Evolutionary conservation across 345 rosid species (phyloP), one percentile per base, ranked within the genome.

Genomic region (Orychophragmus violaceus): DNA sequence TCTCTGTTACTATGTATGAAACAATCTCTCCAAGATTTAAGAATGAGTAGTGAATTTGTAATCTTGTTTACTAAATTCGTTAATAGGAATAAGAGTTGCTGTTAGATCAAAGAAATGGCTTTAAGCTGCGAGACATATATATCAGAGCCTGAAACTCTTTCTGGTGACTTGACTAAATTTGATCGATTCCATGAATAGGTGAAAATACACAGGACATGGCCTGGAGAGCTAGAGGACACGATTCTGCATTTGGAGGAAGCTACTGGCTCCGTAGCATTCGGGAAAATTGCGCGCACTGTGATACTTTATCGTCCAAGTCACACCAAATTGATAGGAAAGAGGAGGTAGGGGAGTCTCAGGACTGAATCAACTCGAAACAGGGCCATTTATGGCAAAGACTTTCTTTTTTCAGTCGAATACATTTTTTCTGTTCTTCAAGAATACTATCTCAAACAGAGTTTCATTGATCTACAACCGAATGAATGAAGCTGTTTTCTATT

Each of bases 211-310:
- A 50, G 30, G 55, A 23, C 55, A 50, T 50, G 32, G 18, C 55
- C 32, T 24, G 98, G 90, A 30, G 88, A 85, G 82, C 70, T 89
- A 21, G 85, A 84, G 64, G 92, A 83, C 58, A 84, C 81, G 72
- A 83, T 89, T 70, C 76, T 72, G 63, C 80, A 74, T 36, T 63
- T 91, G 62, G 85, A 85, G 85, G 69, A 77, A 75, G 64, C 77
- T 62, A 85, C 95, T n/a, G 85, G 87, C 45, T 87, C 96, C 1
- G 84, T 78, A 21, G 76, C 82, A 29, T 85, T 89, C 9, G 74
- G 90, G 56, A 24, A 23, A 24, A 50, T 50, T 50, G 32, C 18
- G 1, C 30, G 55, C 17, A 24, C 32, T 50, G 32, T 50, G 8
- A 50, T 24, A 50, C 32, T 50, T 50, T 50, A 50, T n/a, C 56